Conservation (phyloP, 2,329 filamentous ascomycete genomes). For the Claviceps sp. region DNA sequence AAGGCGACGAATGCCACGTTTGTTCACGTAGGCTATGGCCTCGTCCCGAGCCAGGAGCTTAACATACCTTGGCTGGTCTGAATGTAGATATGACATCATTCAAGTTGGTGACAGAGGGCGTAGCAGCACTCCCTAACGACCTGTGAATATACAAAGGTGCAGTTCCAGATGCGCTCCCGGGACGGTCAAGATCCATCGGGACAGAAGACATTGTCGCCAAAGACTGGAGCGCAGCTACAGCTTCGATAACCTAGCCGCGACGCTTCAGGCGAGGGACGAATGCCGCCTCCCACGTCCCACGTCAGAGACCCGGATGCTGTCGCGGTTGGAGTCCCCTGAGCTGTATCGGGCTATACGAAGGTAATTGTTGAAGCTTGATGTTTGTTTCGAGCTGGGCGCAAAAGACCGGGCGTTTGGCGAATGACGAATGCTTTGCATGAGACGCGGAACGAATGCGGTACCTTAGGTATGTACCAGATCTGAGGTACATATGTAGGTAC, state of each 20-base stretch:
- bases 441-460: too few species aligned
- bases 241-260: not conserved
- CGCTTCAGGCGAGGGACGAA: not conserved
- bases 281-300: not conserved
- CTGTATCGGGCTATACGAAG: too few species aligned
- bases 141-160: slow-evolving; percentile 38
- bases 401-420: too few species aligned
- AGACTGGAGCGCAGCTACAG: not conserved
- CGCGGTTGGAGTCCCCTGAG: not conserved
- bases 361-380: too few species aligned
- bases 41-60: not conserved
- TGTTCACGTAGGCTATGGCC: not conserved
- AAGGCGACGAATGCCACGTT: not conserved
- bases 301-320: not conserved
- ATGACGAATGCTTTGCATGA: too few species aligned
- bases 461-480: too few species aligned
- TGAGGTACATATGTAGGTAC: too few species aligned
- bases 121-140: slow-evolving; percentile 23
- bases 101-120: slow-evolving; percentile 48
- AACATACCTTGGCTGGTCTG: slow-evolving; percentile 61
- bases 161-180: slow-evolving; percentile 26
- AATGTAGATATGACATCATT: slow-evolving; percentile 67
- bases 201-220: slow-evolving; percentile 32
- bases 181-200: slow-evolving; percentile 43
- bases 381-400: too few species aligned